Evolutionary conservation across 2,329 filamentous ascomycete genomes (phyloP), one percentile per base, ranked within the genome.

Genomic region (Colletotrichum sp.): DNA sequence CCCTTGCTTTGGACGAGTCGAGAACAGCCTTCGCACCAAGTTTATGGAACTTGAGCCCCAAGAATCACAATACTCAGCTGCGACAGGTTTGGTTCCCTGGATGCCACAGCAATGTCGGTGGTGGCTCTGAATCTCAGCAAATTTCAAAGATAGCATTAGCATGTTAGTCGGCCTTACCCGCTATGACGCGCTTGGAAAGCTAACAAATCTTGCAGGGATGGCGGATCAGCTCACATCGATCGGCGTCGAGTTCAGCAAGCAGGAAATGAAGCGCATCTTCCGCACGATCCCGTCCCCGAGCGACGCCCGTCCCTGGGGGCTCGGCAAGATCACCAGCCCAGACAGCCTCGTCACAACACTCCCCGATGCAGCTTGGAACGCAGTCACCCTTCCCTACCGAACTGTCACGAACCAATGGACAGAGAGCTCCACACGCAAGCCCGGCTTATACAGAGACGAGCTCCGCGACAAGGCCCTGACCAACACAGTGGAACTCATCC

Each of bases 101-200:
- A 18, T 88, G 87, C 66, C 92, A 93, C 79, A 90, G 89, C 10
- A 90, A 92, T 73, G 90, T 92, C 62, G 91, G 91, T 5, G 91
- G 91, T 26, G 91, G 91, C 1, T 92, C 89, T 88, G 65, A 77
- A 2, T 77, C 79, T 1, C 77, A 79, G 52, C 79, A 80, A 34
- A 79, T 80, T 15, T 79, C 79, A 36, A 79, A 74, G 6, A 80
- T 81, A 8, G 68, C 80, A 6, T 52, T 81, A 15, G 79, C 79
- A 16, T 81, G 79, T 78, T n/a, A n/a, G n/a, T n/a, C n/a, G n/a
- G n/a, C n/a, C n/a, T n/a, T n/a, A n/a, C n/a, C n/a, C n/a, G n/a
- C n/a, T n/a, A n/a, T n/a, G n/a, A n/a, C n/a, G n/a, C n/a, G n/a
- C n/a, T n/a, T n/a, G n/a, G n/a, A n/a, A n/a, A n/a, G 9, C 57